These are phyloP conservation scores for Plasmodium vivax DNA, from an alignment of 169 alveolate genomes.

Conservation along the genomic window DNA sequence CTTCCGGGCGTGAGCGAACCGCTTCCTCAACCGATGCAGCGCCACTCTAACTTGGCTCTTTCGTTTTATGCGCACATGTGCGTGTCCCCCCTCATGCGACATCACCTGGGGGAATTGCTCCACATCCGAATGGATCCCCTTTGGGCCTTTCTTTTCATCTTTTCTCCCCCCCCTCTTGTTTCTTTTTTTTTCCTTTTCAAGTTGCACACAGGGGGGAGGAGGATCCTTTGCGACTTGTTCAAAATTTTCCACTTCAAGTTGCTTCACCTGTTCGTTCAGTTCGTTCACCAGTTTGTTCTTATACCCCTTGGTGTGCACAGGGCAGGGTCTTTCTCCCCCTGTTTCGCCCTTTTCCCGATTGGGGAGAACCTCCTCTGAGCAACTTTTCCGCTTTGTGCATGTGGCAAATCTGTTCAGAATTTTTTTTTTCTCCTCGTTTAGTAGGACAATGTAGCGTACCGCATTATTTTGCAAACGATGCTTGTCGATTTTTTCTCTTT, in stretches of 20 bases:
- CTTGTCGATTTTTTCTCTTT: conserved; percentile 33
- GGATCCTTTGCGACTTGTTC: neutral
- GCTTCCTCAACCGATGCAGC: neutral
- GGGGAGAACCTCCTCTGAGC: neutral
- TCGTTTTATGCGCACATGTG: conserved; percentile 16
- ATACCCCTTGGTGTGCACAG: conserved; percentile 10
- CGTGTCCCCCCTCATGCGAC: neutral
- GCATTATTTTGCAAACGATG: conserved; percentile 1
- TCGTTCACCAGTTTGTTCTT: neutral
- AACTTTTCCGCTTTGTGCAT: neutral
- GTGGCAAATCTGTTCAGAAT: neutral
- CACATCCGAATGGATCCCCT: neutral
- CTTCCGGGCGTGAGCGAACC: conserved; percentile 12
- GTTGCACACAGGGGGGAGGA: neutral
- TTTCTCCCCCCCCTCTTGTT: neutral
- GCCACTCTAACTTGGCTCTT: conserved; percentile 1
- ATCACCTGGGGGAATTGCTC: neutral
- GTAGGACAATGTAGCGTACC: conserved; percentile 26
- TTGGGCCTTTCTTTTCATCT: neutral
- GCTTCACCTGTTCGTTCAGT: conserved; percentile 25
- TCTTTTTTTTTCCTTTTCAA: conserved; percentile 24
- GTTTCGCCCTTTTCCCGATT: neutral
- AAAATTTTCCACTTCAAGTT: neutral
- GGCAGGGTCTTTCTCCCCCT: neutral
- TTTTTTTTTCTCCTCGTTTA: conserved; percentile 4